Evolutionary conservation across 106 monocot genomes (phyloP), one percentile per base, ranked within the genome.

Genomic region (Dioscorea alata): DNA sequence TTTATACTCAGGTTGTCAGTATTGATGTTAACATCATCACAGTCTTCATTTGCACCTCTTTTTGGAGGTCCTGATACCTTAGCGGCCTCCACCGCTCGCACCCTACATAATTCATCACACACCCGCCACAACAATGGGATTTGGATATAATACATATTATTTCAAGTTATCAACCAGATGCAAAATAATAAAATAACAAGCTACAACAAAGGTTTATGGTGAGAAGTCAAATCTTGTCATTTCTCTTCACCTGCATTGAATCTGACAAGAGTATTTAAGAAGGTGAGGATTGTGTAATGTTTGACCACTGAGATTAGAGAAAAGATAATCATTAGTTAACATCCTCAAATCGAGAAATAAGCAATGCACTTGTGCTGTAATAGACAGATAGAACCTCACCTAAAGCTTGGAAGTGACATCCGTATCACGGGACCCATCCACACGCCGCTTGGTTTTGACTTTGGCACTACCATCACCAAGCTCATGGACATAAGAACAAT

Each of bases 341-440:
- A 74, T 24, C 59, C 12, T n/a, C 48, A 66, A 56, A 59, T 14
- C 69, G 48, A 42, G 17, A 20, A 17, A 20, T 50, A 51, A 13
- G 49, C 69, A 13, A 20, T 50, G 54, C 64, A 15, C 17, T 25
- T 33, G 1, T 4, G 2, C 57, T 54, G 13, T 23, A 25, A 48
- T 18, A 23, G 13, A 12, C 1, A 23, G 9, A 31, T 64, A 49
- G 42, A 42, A 42, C 10, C 78, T 76, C 33, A 87, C 96, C 96
- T 97, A 80, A 89, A 97, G 73, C 84, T 97, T 56, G 96, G 96
- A 82, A 97, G 96, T 50, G 86, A 92, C 74, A 97, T 84, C 69
- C 79, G 92, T 75, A 97, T 80, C 51, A 8, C 72, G 6, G 92
- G 96, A 20, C 90, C 87, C 56, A 70, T 80, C 89, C 88, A 78